A percentile compares a stretch with the other conserved stretches of the same genome.
phyloP scores from a whole-genome alignment of 192 early-diverging fungal species.

The Coemansia sp. region DNA sequence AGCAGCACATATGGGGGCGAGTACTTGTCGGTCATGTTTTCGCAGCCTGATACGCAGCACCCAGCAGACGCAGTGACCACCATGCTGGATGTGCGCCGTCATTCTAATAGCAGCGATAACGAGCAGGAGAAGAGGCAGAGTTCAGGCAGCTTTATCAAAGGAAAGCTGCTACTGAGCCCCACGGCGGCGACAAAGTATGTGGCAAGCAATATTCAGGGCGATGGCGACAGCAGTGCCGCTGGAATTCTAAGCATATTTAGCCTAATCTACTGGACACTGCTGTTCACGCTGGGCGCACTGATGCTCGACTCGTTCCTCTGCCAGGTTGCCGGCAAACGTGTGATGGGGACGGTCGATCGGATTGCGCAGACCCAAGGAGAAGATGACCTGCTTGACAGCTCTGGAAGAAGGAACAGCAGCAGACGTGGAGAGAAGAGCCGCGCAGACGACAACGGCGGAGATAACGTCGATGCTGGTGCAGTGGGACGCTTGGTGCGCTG shows the following conservation, averaged over 20 bases:
- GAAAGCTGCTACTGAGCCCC: not conserved
- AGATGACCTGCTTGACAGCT: not conserved
- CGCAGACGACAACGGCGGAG: not conserved
- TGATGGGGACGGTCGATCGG: conserved; percentile 51
- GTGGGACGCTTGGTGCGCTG: conserved; percentile 50
- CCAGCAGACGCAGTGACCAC: too few species aligned
- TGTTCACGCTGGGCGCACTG: conserved; percentile 52
- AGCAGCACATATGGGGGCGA: not conserved
- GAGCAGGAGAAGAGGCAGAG: not conserved
- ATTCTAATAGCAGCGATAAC: conserved; percentile 1
- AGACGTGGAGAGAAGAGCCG: not conserved
- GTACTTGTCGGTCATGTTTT: not conserved
- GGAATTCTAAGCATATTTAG: conserved; percentile 39
- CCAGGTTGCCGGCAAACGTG: conserved; percentile 51
- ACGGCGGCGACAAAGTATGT: not conserved
- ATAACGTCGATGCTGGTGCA: conserved; percentile 9
- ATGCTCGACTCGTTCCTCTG: conserved; percentile 57
- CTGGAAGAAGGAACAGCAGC: not conserved
- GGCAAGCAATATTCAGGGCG: not conserved
- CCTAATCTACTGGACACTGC: conserved; percentile 53
- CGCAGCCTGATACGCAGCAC: not conserved
- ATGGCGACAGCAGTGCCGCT: conserved; percentile 2
- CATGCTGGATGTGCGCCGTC: too few species aligned
- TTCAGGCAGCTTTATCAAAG: not conserved
- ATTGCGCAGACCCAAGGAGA: conserved; percentile 29